Conservation (phyloP, 2,329 filamentous ascomycete species). For the Hysterium pulicare region DNA sequence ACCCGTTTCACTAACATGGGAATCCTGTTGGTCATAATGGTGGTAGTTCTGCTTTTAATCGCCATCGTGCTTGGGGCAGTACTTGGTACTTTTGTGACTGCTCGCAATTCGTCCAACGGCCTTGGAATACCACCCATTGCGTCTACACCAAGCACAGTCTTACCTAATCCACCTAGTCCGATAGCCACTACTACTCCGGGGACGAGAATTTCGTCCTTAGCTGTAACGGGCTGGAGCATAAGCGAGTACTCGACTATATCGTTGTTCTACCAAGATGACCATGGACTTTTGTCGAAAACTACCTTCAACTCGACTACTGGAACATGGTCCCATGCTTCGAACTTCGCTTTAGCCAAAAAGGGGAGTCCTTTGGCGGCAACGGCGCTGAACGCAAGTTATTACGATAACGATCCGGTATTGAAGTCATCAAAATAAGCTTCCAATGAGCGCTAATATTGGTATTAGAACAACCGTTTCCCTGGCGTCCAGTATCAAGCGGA, state of each 20-base stretch:
- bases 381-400: not conserved
- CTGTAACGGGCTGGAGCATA: slow-evolving; percentile 4
- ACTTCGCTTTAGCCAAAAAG: not conserved
- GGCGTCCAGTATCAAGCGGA: slow-evolving; percentile 6
- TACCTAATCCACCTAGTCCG: too few species aligned
- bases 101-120: not conserved
- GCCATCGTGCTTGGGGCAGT: not conserved
- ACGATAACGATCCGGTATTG: too few species aligned
- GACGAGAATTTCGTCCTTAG: slow-evolving; percentile 1
- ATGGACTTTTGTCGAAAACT: not conserved
- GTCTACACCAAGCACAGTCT: too few species aligned
- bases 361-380: not conserved
- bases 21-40: not conserved
- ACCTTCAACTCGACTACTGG: not conserved
- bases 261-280: slow-evolving; percentile 4
- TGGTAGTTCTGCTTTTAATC: not conserved
- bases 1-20: too few species aligned
- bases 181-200: not conserved
- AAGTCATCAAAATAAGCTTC: too few species aligned
- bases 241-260: not conserved
- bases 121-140: too few species aligned
- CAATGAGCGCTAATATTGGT: not conserved
- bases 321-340: not conserved
- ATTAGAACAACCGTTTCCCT: not conserved
- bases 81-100: not conserved